A percentile compares a stretch with the other conserved stretches of the same genome.
Conservation (phyloP, 257 asterid species). For the Solanum megistacrolobum region DNA sequence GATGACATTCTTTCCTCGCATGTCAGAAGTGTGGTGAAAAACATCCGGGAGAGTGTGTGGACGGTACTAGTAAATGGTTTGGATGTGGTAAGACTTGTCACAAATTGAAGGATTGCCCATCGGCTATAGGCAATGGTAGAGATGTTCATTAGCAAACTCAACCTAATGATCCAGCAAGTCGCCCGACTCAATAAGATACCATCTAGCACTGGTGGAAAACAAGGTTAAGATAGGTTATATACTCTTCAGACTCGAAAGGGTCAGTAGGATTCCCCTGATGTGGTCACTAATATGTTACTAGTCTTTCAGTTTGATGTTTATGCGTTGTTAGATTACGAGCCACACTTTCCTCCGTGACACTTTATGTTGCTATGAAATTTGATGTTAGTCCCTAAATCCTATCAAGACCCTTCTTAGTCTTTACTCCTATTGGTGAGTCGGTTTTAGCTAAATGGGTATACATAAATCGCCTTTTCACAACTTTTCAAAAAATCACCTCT, state of each 20-base stretch:
- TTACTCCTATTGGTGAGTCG: neutral
- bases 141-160: neutral
- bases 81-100: neutral
- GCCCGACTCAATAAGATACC: neutral
- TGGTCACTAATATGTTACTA: neutral
- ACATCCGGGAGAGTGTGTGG: neutral
- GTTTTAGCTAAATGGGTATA: neutral
- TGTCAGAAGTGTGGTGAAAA: neutral
- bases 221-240: neutral
- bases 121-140: neutral
- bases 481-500: neutral
- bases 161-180: neutral
- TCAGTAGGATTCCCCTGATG: neutral
- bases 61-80: neutral
- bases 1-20: neutral
- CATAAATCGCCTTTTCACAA: neutral
- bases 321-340: neutral
- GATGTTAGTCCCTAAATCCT: neutral
- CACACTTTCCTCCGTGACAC: neutral
- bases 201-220: neutral
- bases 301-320: neutral
- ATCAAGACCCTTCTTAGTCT: neutral
- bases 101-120: neutral
- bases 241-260: no score
- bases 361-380: neutral